Evolutionary conservation across 2,329 filamentous ascomycete species (phyloP), one percentile per base, ranked within the genome.

Genomic region (Hymenoscyphus fructigenus): DNA sequence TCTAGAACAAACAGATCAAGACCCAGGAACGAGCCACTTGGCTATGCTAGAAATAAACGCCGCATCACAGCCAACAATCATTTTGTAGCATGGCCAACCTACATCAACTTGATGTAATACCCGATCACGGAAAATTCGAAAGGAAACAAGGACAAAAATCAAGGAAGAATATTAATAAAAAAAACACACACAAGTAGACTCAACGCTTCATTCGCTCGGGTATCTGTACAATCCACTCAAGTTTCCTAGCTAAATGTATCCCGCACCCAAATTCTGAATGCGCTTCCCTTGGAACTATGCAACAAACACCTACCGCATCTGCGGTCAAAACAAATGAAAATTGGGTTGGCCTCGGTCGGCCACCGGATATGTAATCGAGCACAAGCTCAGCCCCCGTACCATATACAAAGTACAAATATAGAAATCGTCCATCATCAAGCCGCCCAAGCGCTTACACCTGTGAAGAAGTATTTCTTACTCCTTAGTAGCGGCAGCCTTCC

Each of bases 401-500:
- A 50, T 50, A 50, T 50, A 50, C 47, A 50, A 50, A 50, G 47
- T 47, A 50, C 20, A 23, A 50, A 50, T 50, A 50, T 50, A 50
- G 26, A 50, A 50, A 50, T 50, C 47, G 47, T 50, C 47, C 47
- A 14, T 50, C 41, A 47, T 47, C 47, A 50, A 23, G 41, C 6
- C 14, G 29, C 41, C 20, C 5, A n/a, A n/a, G 17, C 14, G 41
- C 41, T n/a, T 20, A 5, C 1, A 12, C n/a, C 6, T 14, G 20
- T 0, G 20, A 20, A 14, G 20, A 5, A 14, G 47, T n/a, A 50
- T 14, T 26, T 50, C 20, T 59, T 34, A 59, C 20, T 66, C 60
- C 20, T 53, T 63, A 9, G 10, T 14, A 38, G 68, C 63, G 26
- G 68, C 69, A n/a, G 67, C 66, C 61, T 73, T 72, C 47, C 26